phyloP scores from a whole-genome alignment of 2,329 filamentous ascomycete genomes.

The Pseudogymnoascus verrucosus region DNA sequence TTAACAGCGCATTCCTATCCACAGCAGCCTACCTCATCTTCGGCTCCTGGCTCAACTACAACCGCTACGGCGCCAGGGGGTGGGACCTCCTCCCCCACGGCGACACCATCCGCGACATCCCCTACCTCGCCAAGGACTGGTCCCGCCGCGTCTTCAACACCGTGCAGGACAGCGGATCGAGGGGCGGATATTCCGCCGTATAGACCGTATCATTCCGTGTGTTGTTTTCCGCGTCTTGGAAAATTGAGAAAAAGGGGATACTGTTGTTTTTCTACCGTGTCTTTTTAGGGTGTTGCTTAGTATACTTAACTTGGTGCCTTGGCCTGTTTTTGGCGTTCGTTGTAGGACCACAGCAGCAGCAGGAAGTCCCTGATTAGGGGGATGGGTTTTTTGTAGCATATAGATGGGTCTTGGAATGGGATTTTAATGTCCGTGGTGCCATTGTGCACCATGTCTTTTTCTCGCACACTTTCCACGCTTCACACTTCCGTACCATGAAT shows the following conservation, averaged over 20 bases:
- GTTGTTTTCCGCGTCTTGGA: too few species aligned
- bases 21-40: conserved; percentile 91
- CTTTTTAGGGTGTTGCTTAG: neutral
- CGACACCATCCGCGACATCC: conserved; percentile 84
- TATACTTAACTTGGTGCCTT: too few species aligned
- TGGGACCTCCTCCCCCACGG: conserved; percentile 93
- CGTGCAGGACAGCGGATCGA: conserved; percentile 71
- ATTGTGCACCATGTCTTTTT: neutral
- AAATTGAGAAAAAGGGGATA: neutral
- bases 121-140: conserved; percentile 89
- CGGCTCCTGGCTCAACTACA: conserved; percentile 98
- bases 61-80: conserved; percentile 85
- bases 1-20: conserved; percentile 68
- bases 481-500: too few species aligned
- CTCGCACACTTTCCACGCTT: neutral
- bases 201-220: conserved; percentile 29
- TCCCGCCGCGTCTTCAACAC: conserved; percentile 70
- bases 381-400: neutral
- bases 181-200: conserved; percentile 92
- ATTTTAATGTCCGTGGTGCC: neutral
- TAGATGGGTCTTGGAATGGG: neutral
- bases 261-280: neutral
- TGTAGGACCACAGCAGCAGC: neutral
- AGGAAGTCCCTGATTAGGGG: neutral
- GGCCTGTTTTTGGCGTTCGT: neutral